Evolutionary conservation across 1,139 yeast species (phyloP).

Genomic region (Nadsonia commutata): DNA sequence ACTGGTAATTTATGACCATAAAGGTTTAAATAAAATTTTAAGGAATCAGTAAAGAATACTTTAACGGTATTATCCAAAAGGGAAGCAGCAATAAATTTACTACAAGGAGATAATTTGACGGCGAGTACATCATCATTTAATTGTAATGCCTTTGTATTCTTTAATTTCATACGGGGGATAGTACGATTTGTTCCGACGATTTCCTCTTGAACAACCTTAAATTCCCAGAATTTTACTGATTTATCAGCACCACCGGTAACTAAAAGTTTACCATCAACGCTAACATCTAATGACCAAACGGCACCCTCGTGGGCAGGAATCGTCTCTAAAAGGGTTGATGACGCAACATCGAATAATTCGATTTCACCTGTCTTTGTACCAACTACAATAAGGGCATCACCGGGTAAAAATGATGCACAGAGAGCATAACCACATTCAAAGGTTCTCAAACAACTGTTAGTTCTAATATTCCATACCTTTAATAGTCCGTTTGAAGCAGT

Average conservation of each 20-base stretch:
- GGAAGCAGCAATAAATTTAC: constrained; percentile 65
- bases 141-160: constrained; percentile 71
- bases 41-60: constrained; percentile 72
- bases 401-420: constrained; percentile 73
- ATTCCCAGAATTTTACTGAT: constrained; percentile 77
- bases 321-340: constrained; percentile 55
- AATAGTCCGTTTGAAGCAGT: constrained; percentile 84
- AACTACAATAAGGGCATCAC: constrained; percentile 74
- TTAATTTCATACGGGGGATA: constrained; percentile 41
- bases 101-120: constrained; percentile 72
- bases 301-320: constrained; percentile 70
- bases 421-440: constrained; percentile 84
- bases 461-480: constrained; percentile 75
- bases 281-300: constrained; percentile 80
- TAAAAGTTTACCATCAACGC: constrained; percentile 71
- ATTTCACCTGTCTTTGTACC: constrained; percentile 83
- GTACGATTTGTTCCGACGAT: constrained; percentile 55
- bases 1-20: constrained; percentile 91
- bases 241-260: constrained; percentile 95
- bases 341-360: constrained; percentile 74
- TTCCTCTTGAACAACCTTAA: constrained; percentile 48
- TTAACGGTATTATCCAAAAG: constrained; percentile 86
- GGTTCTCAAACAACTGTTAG: constrained; percentile 65
- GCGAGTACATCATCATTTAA: constrained; percentile 72
- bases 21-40: constrained; percentile 74